These are phyloP conservation scores for Polyporus tsugae DNA, from an alignment of 1,284 basidiomycete genomes.

Conservation along the genomic window DNA sequence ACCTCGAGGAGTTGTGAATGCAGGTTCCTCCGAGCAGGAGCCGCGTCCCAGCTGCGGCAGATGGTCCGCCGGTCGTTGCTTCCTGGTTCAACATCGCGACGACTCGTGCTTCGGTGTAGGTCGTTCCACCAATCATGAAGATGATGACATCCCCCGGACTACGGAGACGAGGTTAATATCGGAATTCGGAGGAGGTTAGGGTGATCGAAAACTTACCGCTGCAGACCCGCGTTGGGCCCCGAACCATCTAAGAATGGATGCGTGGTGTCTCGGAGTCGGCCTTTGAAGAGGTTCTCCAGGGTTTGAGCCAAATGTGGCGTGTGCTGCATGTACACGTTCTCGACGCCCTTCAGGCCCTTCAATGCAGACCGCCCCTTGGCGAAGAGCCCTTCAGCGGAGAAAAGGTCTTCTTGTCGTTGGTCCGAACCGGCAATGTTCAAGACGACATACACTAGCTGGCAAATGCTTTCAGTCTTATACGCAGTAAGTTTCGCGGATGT, in stretches of 20 bases:
- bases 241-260: constrained; percentile 89
- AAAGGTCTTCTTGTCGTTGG: constrained; percentile 97
- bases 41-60: constrained; percentile 64
- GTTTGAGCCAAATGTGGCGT: constrained; percentile 94
- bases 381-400: constrained; percentile 95
- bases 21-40: constrained; percentile 92
- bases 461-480: constrained; percentile 16
- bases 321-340: constrained; percentile 99
- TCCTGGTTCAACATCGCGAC: constrained; percentile 90
- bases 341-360: constrained; percentile 98
- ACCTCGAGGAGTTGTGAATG: constrained; percentile 93
- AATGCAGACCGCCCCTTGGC: constrained; percentile 94
- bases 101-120: constrained; percentile 91
- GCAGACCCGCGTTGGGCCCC: constrained; percentile 71
- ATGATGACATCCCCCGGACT: constrained; percentile 95
- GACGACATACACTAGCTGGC: constrained; percentile 90
- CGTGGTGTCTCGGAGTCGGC: constrained; percentile 85
- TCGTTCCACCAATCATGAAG: constrained; percentile 94
- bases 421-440: constrained; percentile 95
- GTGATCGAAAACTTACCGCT: constrained; percentile 55
- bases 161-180: constrained; percentile 13
- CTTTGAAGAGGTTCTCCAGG: constrained; percentile 89
- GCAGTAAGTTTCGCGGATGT: neutral
- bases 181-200: neutral
- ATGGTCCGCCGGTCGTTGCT: constrained; percentile 53